Percentiles rank a stretch among this genome's conserved stretches.
phyloP scores from a whole-genome alignment of 768 basidiomycete species.

The Suillus bovinus region DNA sequence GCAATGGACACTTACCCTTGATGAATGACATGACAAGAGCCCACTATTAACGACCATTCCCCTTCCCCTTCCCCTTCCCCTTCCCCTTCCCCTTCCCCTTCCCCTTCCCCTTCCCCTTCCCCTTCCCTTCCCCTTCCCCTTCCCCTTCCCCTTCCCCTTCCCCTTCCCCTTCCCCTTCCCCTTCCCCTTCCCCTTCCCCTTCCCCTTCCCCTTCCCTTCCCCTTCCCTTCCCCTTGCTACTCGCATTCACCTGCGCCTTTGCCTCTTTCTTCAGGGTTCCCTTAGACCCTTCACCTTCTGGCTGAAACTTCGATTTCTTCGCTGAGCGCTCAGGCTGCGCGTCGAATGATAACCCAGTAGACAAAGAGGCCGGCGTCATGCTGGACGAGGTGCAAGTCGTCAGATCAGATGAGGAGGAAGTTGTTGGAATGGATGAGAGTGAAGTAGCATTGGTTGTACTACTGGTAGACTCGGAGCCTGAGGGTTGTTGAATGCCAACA shows the following conservation, averaged over 20 bases:
- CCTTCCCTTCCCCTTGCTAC: too few species aligned
- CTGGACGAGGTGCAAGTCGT: neutral
- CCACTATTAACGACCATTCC: neutral
- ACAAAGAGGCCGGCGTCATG: neutral
- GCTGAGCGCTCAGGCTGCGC: neutral
- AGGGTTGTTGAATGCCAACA: neutral
- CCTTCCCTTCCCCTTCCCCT: too few species aligned
- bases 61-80: neutral
- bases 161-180: neutral
- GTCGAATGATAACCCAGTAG: neutral
- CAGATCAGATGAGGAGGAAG: neutral
- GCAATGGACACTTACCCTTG: neutral
- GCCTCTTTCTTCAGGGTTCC: neutral
- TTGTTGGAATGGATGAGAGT: neutral
- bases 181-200: neutral
- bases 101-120: too few species aligned
- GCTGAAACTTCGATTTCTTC: neutral
- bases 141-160: too few species aligned
- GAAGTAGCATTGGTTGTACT: neutral
- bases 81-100: neutral
- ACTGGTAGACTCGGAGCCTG: neutral
- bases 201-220: too few species aligned
- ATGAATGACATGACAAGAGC: neutral
- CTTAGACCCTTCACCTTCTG: neutral
- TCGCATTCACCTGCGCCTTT: too few species aligned